Percentiles rank a stretch among this genome's conserved stretches.
phyloP scores from a whole-genome alignment of 805 yeast genomes.

The Candida suzukii region DNA sequence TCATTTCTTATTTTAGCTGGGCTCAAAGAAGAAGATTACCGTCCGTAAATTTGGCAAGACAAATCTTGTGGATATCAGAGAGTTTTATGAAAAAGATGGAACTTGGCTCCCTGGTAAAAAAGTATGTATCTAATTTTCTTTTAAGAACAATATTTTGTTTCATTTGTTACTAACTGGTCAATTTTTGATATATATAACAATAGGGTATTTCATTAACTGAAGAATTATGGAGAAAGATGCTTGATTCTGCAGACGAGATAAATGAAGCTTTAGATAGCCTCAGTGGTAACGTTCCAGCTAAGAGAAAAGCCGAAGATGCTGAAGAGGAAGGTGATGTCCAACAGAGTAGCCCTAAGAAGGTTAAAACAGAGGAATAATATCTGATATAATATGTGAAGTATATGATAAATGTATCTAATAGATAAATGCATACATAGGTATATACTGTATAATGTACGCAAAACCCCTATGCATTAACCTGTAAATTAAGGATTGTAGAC shows the following conservation, averaged over 20 bases:
- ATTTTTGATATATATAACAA: background rate
- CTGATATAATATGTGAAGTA: too few species aligned
- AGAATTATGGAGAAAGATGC: slow-evolving; percentile 45
- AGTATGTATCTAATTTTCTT: slow-evolving; percentile 22
- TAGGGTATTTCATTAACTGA: slow-evolving; percentile 54
- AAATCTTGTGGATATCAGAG: slow-evolving; percentile 76
- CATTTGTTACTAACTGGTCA: background rate
- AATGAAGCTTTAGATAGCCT: slow-evolving; percentile 40
- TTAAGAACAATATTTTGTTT: too few species aligned
- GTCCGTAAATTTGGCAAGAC: slow-evolving; percentile 65
- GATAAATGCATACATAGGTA: too few species aligned
- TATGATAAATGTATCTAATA: too few species aligned
- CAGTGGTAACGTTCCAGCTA: slow-evolving; percentile 12
- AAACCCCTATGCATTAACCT: too few species aligned
- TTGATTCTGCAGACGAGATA: slow-evolving; percentile 40
- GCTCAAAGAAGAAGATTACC: slow-evolving; percentile 54
- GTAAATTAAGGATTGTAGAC: too few species aligned
- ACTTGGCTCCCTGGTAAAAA: slow-evolving; percentile 78
- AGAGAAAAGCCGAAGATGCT: slow-evolving; percentile 15
- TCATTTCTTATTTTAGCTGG: slow-evolving; percentile 17
- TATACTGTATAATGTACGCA: too few species aligned
- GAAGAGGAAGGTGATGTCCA: slow-evolving; percentile 14
- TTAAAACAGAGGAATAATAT: background rate
- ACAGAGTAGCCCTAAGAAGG: slow-evolving; percentile 9
- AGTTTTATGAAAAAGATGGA: slow-evolving; percentile 61